phyloP scores from a whole-genome alignment of 306 rosid species.

The Cyamopsis tetragonoloba region DNA sequence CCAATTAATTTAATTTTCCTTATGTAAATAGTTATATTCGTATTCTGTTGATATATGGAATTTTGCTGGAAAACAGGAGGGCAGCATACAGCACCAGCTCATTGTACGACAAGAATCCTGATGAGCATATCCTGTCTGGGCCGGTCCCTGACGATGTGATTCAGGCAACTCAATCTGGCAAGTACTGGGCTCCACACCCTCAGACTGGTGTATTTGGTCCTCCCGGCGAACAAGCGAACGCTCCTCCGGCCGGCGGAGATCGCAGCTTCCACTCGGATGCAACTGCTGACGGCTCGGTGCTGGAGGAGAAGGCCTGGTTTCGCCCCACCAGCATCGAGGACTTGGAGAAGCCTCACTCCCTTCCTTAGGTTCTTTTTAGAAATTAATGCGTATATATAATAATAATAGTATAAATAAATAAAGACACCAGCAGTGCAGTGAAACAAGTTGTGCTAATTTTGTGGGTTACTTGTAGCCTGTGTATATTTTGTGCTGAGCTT shows the following conservation, averaged over 20 bases:
- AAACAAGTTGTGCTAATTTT: too few relatives aligned
- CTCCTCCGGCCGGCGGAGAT: constrained; percentile 16
- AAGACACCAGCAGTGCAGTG: constrained; percentile 3
- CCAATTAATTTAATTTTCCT: too few relatives aligned
- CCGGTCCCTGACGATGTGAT: constrained; percentile 72
- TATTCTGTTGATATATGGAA: too few relatives aligned
- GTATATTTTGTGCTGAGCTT: constrained; percentile 14
- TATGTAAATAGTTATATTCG: too few relatives aligned
- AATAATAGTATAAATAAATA: constrained; percentile 2
- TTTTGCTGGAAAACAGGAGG: constrained; percentile 40
- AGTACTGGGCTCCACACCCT: constrained; percentile 94
- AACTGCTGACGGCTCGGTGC: constrained; percentile 33
- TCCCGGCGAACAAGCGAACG: background rate
- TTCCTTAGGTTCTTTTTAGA: background rate
- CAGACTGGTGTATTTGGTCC: constrained; percentile 94
- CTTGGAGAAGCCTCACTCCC: constrained; percentile 74
- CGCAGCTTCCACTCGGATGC: constrained; percentile 19
- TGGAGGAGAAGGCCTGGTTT: constrained; percentile 93
- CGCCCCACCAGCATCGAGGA: constrained; percentile 89
- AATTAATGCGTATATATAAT: background rate
- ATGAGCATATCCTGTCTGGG: constrained; percentile 46
- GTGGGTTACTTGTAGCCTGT: constrained; percentile 25
- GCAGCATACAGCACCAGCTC: constrained; percentile 48
- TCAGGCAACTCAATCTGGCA: constrained; percentile 42
- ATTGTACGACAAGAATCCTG: constrained; percentile 76